Percentiles rank a stretch among this genome's conserved stretches.
Conservation (phyloP, 2,329 filamentous ascomycete species). For the Penicillium sp. region DNA sequence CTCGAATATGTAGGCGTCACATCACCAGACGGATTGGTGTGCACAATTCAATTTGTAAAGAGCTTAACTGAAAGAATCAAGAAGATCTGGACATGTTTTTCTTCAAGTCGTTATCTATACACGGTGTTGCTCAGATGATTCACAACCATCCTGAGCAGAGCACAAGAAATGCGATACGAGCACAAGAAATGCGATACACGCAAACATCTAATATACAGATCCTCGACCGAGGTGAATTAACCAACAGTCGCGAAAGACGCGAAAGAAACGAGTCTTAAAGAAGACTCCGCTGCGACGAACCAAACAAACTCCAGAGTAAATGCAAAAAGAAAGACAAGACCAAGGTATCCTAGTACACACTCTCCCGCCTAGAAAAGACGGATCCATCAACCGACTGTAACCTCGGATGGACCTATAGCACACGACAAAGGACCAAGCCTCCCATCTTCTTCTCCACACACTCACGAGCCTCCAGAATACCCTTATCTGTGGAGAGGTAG, state of each 20-base stretch:
- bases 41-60: not conserved
- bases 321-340: conserved; percentile 30
- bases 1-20: not conserved
- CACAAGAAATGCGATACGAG: conserved; percentile 19
- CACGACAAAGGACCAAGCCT: conserved; percentile 75
- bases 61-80: not conserved
- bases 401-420: conserved; percentile 42
- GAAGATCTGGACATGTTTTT: conserved; percentile 18
- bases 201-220: conserved; percentile 41
- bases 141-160: conserved; percentile 14
- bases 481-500: conserved; percentile 73
- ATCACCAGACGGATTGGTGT: not conserved
- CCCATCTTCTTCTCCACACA: conserved; percentile 77
- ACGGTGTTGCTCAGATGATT: conserved; percentile 16
- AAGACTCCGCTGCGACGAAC: conserved; percentile 35
- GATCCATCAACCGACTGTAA: not conserved
- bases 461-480: conserved; percentile 78
- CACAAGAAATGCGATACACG: conserved; percentile 23
- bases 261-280: conserved; percentile 27
- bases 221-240: conserved; percentile 32
- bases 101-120: conserved; percentile 29
- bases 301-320: conserved; percentile 38
- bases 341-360: conserved; percentile 16
- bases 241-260: conserved; percentile 34
- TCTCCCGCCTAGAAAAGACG: conserved; percentile 6